phyloP scores from a whole-genome alignment of 345 rosid species.

The Melaleuca quinquenervia region DNA sequence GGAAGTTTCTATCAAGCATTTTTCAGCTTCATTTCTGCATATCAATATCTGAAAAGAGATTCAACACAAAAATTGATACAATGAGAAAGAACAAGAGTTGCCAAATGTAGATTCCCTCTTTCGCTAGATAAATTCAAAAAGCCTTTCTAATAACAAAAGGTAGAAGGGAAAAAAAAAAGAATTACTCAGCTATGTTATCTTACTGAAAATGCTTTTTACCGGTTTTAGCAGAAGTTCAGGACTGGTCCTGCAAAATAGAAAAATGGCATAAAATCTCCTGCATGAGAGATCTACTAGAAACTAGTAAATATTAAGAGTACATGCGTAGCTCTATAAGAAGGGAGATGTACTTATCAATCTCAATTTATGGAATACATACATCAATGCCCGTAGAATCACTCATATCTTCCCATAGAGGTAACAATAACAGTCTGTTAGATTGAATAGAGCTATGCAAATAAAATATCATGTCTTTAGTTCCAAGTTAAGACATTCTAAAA shows the following conservation, averaged over 20 bases:
- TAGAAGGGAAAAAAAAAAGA: background rate
- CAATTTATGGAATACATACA: background rate
- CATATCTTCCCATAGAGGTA: background rate
- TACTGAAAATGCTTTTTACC: slow-evolving; percentile 36
- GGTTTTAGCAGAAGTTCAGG: slow-evolving; percentile 87
- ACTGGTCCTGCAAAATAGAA: slow-evolving; percentile 70
- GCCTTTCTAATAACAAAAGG: background rate
- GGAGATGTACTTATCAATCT: background rate
- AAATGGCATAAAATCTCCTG: background rate
- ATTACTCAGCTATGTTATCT: slow-evolving; percentile 1
- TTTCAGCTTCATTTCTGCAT: slow-evolving; percentile 93
- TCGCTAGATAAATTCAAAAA: background rate
- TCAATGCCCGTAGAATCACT: background rate
- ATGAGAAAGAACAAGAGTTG: background rate
- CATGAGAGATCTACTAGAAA: background rate
- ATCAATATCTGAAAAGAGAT: slow-evolving; percentile 61
- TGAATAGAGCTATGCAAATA: background rate
- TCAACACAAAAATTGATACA: background rate
- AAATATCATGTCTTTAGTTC: background rate
- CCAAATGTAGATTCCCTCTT: background rate
- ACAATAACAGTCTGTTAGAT: background rate
- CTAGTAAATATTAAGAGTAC: background rate
- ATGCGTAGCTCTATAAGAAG: background rate
- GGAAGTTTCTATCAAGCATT: slow-evolving; percentile 91
- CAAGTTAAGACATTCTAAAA: background rate